Conservation (phyloP, 495 filamentous ascomycete species). For the Gamarada debralockiae region DNA sequence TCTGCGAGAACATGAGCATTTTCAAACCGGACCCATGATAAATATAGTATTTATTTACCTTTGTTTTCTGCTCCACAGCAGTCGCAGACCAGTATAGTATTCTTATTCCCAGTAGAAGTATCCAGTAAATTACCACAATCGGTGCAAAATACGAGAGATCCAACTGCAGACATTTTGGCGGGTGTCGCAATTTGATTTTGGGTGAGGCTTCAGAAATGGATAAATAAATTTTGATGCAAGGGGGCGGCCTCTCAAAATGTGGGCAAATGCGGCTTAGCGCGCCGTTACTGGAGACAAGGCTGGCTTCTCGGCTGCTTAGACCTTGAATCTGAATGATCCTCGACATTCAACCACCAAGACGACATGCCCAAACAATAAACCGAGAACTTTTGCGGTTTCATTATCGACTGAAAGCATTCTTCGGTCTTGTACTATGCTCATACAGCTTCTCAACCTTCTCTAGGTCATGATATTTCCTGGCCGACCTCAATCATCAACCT, state of each 20-base stretch:
- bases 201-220: slow-evolving; percentile 11
- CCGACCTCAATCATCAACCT: not conserved
- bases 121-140: slow-evolving; percentile 92
- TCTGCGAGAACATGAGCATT: slow-evolving; percentile 46
- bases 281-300: not conserved
- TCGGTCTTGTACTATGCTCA: slow-evolving; percentile 9
- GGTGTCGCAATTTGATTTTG: not conserved
- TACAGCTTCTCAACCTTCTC: not conserved
- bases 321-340: too few species aligned
- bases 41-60: slow-evolving; percentile 47
- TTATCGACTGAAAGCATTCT: not conserved
- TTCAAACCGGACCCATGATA: not conserved
- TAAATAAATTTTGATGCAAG: not conserved
- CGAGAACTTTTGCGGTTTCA: too few species aligned
- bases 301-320: not conserved
- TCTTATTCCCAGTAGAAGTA: slow-evolving; percentile 65
- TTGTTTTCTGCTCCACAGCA: slow-evolving; percentile 80
- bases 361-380: too few species aligned
- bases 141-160: slow-evolving; percentile 88
- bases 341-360: too few species aligned
- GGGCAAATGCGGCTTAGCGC: not conserved
- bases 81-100: slow-evolving; percentile 73
- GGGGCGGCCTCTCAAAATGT: not conserved
- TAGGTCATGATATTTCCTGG: slow-evolving; percentile 9
- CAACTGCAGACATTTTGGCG: slow-evolving; percentile 73